A percentile compares a stretch with the other conserved stretches of the same genome.
phyloP scores from a whole-genome alignment of 148 eudicot species.

The Amaranthus hypochondriacus region DNA sequence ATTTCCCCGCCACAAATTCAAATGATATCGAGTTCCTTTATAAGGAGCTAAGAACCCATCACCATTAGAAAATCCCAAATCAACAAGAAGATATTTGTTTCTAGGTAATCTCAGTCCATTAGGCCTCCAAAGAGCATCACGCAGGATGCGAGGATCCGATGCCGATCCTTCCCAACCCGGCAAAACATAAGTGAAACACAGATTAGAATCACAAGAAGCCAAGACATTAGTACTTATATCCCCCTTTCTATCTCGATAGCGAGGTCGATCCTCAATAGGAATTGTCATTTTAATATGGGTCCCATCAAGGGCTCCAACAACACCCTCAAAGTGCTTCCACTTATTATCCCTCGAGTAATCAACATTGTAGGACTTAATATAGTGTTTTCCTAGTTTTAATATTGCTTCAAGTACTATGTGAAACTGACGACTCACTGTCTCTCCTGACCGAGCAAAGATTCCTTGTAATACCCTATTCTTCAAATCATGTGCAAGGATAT shows the following conservation, averaged over 20 bases:
- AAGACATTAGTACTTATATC: background rate
- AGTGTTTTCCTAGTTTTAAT: background rate
- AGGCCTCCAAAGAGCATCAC: background rate
- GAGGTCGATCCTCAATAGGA: slow-evolving; percentile 4
- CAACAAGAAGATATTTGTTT: background rate
- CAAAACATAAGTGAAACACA: background rate
- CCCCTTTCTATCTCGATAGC: slow-evolving; percentile 6
- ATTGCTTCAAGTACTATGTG: background rate
- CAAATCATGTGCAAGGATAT: too few species aligned
- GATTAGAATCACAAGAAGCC: background rate
- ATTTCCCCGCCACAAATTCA: background rate
- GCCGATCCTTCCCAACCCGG: slow-evolving; percentile 6
- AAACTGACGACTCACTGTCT: background rate
- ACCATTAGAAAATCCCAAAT: background rate
- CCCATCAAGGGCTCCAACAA: background rate
- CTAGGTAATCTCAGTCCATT: background rate
- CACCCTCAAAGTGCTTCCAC: background rate
- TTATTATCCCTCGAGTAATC: too few species aligned
- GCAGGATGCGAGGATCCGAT: slow-evolving; percentile 5
- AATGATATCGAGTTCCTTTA: too few species aligned
- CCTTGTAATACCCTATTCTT: too few species aligned
- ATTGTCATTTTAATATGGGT: background rate
- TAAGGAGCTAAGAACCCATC: background rate
- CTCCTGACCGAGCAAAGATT: background rate
- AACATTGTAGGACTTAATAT: too few species aligned